These are phyloP conservation scores for Cylindrotheca closterium DNA, from an alignment of 108 stramenopile species.

Conservation along the genomic window DNA sequence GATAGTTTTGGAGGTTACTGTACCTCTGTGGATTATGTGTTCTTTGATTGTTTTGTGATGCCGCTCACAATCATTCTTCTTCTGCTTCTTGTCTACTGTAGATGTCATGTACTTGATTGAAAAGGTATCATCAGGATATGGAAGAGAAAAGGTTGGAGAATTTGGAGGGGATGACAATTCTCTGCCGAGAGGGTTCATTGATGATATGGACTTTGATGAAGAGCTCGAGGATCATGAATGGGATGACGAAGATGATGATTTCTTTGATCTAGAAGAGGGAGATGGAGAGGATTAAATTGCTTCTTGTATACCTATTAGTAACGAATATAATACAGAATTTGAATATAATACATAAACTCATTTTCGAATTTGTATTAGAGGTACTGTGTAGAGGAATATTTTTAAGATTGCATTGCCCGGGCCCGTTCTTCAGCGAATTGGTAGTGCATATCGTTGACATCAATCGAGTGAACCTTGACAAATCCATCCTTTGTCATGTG, in stretches of 20 bases:
- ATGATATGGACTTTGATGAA: conserved; percentile 36
- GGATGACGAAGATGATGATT: conserved; percentile 55
- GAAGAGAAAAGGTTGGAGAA: conserved; percentile 50
- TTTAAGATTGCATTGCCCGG: conserved; percentile 67
- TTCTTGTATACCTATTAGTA: no score
- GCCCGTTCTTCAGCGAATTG: conserved; percentile 87
- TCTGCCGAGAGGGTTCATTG: conserved; percentile 23
- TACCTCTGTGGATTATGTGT: no score
- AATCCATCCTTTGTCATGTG: conserved; percentile 97
- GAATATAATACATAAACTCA: no score
- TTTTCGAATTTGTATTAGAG: no score
- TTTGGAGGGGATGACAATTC: conserved; percentile 29
- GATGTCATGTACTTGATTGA: conserved; percentile 91
- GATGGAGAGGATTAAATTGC: no score
- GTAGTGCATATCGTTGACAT: conserved; percentile 98
- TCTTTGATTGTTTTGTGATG: no score
- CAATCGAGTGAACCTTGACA: conserved; percentile 94
- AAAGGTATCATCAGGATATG: conserved; percentile 62
- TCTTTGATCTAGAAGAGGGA: no score
- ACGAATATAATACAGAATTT: not conserved
- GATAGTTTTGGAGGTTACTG: no score
- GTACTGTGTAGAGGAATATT: no score
- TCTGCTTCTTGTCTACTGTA: not conserved
- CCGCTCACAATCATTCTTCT: no score
- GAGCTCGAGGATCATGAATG: conserved; percentile 54